A percentile compares a stretch with the other conserved stretches of the same genome.
Evolutionary conservation across 768 basidiomycete genomes (phyloP).

Genomic region (Gautieria morchelliformis): DNA sequence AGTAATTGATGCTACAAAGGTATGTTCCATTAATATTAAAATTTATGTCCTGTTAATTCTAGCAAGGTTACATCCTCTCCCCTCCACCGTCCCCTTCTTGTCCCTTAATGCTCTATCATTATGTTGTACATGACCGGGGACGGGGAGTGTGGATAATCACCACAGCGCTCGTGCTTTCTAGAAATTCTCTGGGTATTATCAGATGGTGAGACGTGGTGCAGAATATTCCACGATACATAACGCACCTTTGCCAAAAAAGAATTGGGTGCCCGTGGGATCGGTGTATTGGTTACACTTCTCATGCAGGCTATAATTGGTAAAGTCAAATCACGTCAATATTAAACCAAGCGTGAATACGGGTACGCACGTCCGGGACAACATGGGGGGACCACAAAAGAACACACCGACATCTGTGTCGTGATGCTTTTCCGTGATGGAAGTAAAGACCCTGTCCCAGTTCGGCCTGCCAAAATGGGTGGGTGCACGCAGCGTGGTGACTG

Average conservation of each 20-base stretch:
- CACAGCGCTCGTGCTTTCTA: too few relatives aligned
- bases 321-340: neutral
- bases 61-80: too few relatives aligned
- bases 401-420: slow-evolving; percentile 85
- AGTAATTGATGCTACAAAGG: too few relatives aligned
- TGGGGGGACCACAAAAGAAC: slow-evolving; percentile 82
- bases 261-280: slow-evolving; percentile 61
- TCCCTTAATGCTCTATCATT: too few relatives aligned
- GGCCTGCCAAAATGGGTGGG: slow-evolving; percentile 91
- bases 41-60: too few relatives aligned
- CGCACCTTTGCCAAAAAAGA: slow-evolving; percentile 76
- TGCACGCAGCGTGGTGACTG: slow-evolving; percentile 78
- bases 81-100: too few relatives aligned
- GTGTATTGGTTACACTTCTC: slow-evolving; percentile 80
- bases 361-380: slow-evolving; percentile 42
- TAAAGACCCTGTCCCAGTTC: slow-evolving; percentile 71
- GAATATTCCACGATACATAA: neutral
- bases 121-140: too few relatives aligned
- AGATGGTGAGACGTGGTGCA: too few relatives aligned
- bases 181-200: too few relatives aligned
- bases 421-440: slow-evolving; percentile 70
- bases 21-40: too few relatives aligned
- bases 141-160: too few relatives aligned
- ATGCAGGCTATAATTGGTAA: slow-evolving; percentile 36
- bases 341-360: neutral